Evolutionary conservation across 2,329 filamentous ascomycete species (phyloP), one percentile per base, ranked within the genome.

Genomic region (Pseudogymnoascus sp.): DNA sequence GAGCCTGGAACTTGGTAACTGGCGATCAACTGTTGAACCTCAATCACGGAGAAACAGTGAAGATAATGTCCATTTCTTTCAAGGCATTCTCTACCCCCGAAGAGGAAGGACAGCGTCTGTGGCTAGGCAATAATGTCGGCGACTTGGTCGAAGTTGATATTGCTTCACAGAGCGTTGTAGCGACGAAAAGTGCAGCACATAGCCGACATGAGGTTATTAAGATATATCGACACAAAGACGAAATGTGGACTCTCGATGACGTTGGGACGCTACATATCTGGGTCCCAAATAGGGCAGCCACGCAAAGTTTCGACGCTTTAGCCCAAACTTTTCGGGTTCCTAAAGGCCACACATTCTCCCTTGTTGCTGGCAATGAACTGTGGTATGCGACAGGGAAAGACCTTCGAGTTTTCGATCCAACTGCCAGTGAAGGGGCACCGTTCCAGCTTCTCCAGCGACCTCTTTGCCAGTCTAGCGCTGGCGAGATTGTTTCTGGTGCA

Each of bases 181-280:
- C 83, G 28, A 88, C 83, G 16, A 90, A 89, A 69, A 77, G 83
- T 1, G 86, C 81, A 60, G 89, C 90, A 1, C 95, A 97, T 70
- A 85, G 87, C 6, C 86, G 90, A 43, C 83, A 86, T 65, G 90
- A 96, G 68, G 84, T 99, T 60, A 84, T 90, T 66, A 91, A 87
- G 69, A 96, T 99, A 43, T 89, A 91, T 72, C 86, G 95, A 40
- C 89, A 96, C 74, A 88, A 86, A 66, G 91, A 91, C 68, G 90
- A 97, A 71, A 84, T 99, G 73, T 99, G 95, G 95, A 93, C 93
- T 0, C 75, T 99, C 59, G 95, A 97, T 72, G 93, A 97, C 67
- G 86, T 89, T 56, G 95, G 95, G 9, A 90, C 89, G 53, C 78
- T 99, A 12, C 87, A 91, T 68, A 84, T 97, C 4, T 99, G 95